Base-by-base conservation (phyloP, 257 asterid genomes). In the Plantago elongata region DNA sequence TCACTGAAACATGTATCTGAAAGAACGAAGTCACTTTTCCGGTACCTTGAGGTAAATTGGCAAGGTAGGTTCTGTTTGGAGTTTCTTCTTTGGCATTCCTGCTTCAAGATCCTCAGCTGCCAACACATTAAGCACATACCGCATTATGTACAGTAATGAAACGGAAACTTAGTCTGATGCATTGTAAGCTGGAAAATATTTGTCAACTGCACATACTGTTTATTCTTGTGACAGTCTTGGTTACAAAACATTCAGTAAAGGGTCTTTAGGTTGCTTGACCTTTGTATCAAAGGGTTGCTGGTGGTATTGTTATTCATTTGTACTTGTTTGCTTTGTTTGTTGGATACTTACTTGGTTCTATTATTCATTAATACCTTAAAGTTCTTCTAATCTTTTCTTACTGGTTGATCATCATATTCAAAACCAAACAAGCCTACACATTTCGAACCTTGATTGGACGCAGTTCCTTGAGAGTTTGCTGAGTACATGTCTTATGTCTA, bases 71-170 rank as follows among this genome's bases (percentile, higher is more conserved):
- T 86, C 97, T 69, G 95, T 45, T 9, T 79, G 84, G 64, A 86
- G 77, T 76, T 66, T 86, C 87, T 78, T 84, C 86, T 75, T 84
- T 18, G 54, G 75, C 63, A 62, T 79, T 45, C 97, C 95, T 52
- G 95, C 95, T 69, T 91, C 98, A 60, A 88, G 76, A 77, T 91
- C 98, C 69, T 84, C 95, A 54, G 77, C 97, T 82, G 95, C 74
- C 51, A 72, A 57, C 16, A 48, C 17, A 69, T 51, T 49, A 51
- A 67, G 55, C 22, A 48, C 22, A 22, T 7, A 56, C 40, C 5
- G 40, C 40, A 29, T 56, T 16, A n/a, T 56, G 34, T 57, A 44
- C 62, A 57, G 59, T 54, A 13, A 11, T 6, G 56, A 9, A 5
- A 22, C 27, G 27, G 43, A 18, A 9, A 27, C 17, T 9, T 27